phyloP scores from a whole-genome alignment of 2,329 filamentous ascomycete genomes.

The Fusarium graminum region DNA sequence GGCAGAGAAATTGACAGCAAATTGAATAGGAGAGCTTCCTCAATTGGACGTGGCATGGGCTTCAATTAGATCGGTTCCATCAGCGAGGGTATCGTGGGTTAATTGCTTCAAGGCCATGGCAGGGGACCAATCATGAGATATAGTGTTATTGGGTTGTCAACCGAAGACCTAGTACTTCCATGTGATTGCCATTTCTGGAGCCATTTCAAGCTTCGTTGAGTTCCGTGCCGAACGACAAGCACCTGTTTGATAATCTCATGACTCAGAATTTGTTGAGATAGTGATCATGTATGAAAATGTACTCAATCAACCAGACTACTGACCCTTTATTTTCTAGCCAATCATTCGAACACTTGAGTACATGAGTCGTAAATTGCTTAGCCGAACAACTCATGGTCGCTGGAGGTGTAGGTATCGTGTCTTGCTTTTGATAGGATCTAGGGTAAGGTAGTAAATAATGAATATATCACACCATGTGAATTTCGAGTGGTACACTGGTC shows the following conservation, averaged over 20 bases:
- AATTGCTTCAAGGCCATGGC: constrained; percentile 25
- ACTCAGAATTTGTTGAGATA: not conserved
- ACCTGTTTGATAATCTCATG: not conserved
- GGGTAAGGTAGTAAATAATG: no score
- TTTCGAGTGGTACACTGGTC: no score
- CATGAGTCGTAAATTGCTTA: not conserved
- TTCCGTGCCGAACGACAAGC: not conserved
- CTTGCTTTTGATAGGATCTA: no score
- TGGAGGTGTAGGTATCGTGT: not conserved
- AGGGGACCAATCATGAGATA: constrained; percentile 32
- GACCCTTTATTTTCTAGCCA: not conserved
- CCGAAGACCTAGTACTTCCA: constrained; percentile 11
- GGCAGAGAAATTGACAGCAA: not conserved
- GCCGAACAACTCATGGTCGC: not conserved
- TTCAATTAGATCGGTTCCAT: constrained; percentile 17
- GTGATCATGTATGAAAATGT: not conserved
- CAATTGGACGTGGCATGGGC: constrained; percentile 26
- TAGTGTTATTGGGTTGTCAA: constrained; percentile 12
- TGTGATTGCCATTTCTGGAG: constrained; percentile 12
- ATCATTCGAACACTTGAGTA: not conserved
- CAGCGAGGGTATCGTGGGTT: constrained; percentile 32
- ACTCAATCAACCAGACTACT: not conserved
- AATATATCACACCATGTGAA: no score
- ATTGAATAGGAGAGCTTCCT: not conserved
- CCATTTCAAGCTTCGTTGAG: not conserved